Evolutionary conservation across 2,329 filamentous ascomycete species (phyloP), one percentile per base, ranked within the genome.

Genomic region (Pseudogymnoascus destructans): DNA sequence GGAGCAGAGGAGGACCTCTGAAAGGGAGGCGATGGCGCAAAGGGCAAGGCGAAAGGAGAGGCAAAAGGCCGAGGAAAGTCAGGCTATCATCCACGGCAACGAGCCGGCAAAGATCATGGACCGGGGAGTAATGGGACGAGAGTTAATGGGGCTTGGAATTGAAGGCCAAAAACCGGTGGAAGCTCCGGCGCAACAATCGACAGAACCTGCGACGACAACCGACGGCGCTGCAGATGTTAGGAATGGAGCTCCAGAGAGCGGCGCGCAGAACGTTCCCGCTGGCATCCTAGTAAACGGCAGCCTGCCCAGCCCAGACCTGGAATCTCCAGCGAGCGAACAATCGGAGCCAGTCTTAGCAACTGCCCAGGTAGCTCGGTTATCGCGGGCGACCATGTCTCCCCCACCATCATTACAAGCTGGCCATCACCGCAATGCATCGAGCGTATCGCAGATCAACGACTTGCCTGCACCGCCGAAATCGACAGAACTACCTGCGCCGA

Each of bases 1-100:
- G 63, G 88, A 95, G 64, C 82, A 83, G 68, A 91, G 87, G 71
- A 80, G 79, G 57, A 75, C 79, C 59, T 77, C 78, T 35, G 85
- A 92, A 19, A 80, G 83, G 62, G 82, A 89, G 61, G 81, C 79
- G 62, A 72, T 84, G 21, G 82, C 86, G 63, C 78, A 79, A 58
- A 81, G 79, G 59, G 78, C 82, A 38, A 77, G 81, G 57, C 78
- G 81, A 62, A 84, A 83, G 57, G 87, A 91, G 65, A 82, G 81
- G 64, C 82, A 86, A 66, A 78, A 70, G 61, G 76, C 77, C 55
- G 79, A 83, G 63, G 75, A 80, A 65, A 76, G 77, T 25, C 77
- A 79, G 55, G 79, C 80, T 21, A 72, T 73, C 35, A 74, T 77
- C 36, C 71, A 71, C 38, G 79, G 77, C 13, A 75, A 73, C 7